Conservation (phyloP, 1,139 yeast genomes). For the Zygosaccharomyces pseudobailii region DNA sequence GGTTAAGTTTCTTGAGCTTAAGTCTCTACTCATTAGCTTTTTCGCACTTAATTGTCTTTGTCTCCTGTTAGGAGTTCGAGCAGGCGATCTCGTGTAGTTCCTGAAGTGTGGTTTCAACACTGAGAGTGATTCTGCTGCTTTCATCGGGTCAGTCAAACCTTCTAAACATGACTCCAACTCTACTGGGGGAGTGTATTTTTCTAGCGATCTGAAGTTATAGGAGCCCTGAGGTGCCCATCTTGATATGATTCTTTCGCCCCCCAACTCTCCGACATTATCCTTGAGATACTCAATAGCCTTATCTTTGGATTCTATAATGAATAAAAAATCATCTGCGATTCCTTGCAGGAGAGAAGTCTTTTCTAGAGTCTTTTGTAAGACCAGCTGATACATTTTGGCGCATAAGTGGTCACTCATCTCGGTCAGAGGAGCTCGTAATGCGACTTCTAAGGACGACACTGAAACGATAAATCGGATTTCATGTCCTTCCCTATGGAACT, state of each 20-base stretch:
- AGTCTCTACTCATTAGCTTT: not conserved
- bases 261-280: slow-evolving; percentile 26
- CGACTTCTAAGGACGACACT: slow-evolving; percentile 5
- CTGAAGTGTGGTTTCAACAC: slow-evolving; percentile 2
- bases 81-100: slow-evolving; percentile 1
- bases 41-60: slow-evolving; percentile 2
- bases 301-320: slow-evolving; percentile 14
- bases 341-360: slow-evolving; percentile 2
- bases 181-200: slow-evolving; percentile 6
- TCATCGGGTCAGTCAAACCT: slow-evolving; percentile 3
- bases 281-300: slow-evolving; percentile 23
- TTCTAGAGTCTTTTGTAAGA: slow-evolving; percentile 5
- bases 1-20: too few relatives aligned
- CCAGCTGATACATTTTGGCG: slow-evolving; percentile 1
- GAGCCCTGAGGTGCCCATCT: slow-evolving; percentile 33
- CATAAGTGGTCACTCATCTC: not conserved
- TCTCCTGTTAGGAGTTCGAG: slow-evolving; percentile 6
- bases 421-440: slow-evolving; percentile 1
- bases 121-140: slow-evolving; percentile 5
- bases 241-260: slow-evolving; percentile 19
- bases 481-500: slow-evolving; percentile 1
- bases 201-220: slow-evolving; percentile 17
- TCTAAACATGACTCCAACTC: slow-evolving; percentile 3
- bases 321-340: slow-evolving; percentile 1
- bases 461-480: slow-evolving; percentile 2